Conservation (phyloP, 2,329 filamentous ascomycete genomes). For the Claviceps purpurea region DNA sequence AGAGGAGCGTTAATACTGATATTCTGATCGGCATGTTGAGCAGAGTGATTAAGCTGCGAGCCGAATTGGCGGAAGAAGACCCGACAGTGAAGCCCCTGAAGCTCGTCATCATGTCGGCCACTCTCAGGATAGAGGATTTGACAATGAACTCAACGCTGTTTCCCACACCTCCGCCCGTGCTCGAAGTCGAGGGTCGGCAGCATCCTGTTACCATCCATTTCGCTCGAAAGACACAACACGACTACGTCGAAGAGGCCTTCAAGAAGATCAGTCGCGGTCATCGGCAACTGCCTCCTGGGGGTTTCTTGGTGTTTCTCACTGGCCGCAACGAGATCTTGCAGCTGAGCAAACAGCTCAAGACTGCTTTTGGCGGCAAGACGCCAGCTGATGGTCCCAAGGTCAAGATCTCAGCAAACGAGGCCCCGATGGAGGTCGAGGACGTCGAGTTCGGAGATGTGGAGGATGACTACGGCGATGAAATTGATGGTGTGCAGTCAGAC, state of each 20-base stretch:
- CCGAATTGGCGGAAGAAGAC: conserved; percentile 60
- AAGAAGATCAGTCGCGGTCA: conserved; percentile 79
- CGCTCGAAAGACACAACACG: conserved; percentile 63
- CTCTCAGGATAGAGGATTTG: conserved; percentile 79
- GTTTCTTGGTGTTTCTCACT: conserved; percentile 87
- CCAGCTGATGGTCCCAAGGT: conserved; percentile 51
- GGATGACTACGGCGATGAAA: conserved; percentile 46
- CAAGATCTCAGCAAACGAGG: conserved; percentile 62
- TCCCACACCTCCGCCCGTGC: conserved; percentile 60
- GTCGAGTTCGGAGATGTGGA: conserved; percentile 64
- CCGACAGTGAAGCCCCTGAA: conserved; percentile 66
- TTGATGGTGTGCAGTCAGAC: conserved; percentile 46
- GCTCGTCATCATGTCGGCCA: conserved; percentile 96
- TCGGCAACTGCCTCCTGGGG: conserved; percentile 76
- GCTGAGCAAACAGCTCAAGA: conserved; percentile 66
- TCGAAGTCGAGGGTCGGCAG: conserved; percentile 85
- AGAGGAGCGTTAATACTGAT: conserved; percentile 94
- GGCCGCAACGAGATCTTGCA: conserved; percentile 83
- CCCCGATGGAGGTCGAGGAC: conserved; percentile 73
- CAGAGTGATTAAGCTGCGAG: conserved; percentile 73
- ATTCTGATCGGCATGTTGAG: conserved; percentile 97
- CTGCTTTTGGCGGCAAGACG: conserved; percentile 46
- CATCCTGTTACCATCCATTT: conserved; percentile 87
- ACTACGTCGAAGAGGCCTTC: conserved; percentile 86
- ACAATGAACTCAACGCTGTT: conserved; percentile 76